Evolutionary conservation across 768 basidiomycete species (phyloP), one percentile per base, ranked within the genome.

Genomic region (Amanita inopinata): DNA sequence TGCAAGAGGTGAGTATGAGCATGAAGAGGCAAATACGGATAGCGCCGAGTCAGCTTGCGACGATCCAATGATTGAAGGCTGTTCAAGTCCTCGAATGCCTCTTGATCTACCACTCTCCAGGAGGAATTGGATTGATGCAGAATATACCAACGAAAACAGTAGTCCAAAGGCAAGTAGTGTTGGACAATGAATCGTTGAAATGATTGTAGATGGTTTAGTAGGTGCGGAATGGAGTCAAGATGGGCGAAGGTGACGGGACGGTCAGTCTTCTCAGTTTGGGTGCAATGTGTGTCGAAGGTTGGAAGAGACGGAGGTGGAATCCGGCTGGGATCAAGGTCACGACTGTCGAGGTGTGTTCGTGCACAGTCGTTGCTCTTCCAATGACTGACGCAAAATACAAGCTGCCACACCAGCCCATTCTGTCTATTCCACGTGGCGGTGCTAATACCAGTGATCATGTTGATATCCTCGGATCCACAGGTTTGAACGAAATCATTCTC

Each of bases 231-330:
- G 93, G 93, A 8, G 88, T 97, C 40, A 87, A 84, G 51, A 79
- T 93, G 61, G 89, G 90, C 30, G 91, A 96, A 64, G 94, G 92
- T 5, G 96, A 98, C 57, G 94, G 96, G 9, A 97, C 96, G 2
- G 91, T 92, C 17, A 78, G 79, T 51, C 62, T 91, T 31, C 54
- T 93, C 24, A 88, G 85, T 50, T 68, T 92, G 40, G 94, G 92
- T 11, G 79, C 86, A n/a, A 96, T 98, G 91, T 97, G 94, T 53
- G 81, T 85, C 8, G 89, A 91, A 55, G 94, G 93, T 5, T 96
- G 93, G 94, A 86, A 85, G 59, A 69, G 80, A 44, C 72, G 72
- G 48, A 69, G 80, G 41, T 97, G 90, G 89, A 98, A 97, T 60
- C 94, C 94, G 1, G 83, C 78, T 9, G 73, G 83, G n/a, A 90